Conservation (phyloP, 140 eudicot genomes). For the Erigeron philadelphicus region DNA sequence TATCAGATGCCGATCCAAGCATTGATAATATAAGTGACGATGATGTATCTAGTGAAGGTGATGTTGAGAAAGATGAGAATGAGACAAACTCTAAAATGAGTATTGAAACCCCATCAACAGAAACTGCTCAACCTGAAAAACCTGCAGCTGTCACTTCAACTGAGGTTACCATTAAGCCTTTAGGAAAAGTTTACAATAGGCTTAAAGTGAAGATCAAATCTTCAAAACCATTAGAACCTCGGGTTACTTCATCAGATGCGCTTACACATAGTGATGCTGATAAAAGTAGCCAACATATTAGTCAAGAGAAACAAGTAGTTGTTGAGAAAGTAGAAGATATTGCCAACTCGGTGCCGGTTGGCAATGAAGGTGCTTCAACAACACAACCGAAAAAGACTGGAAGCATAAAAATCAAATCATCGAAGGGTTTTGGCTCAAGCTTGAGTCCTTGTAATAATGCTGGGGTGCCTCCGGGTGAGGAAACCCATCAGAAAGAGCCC, state of each 20-base stretch:
- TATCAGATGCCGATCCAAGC: conserved; percentile 33
- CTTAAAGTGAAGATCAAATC: conserved; percentile 71
- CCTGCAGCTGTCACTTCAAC: conserved; percentile 32
- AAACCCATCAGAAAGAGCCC: conserved; percentile 43
- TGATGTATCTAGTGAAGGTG: conserved; percentile 52
- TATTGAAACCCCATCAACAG: conserved; percentile 50
- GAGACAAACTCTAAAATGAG: conserved; percentile 46
- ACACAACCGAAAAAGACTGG: conserved; percentile 47
- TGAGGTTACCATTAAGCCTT: conserved; percentile 34
- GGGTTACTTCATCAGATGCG: conserved; percentile 49
- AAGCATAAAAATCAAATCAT: conserved; percentile 64
- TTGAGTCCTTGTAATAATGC: conserved; percentile 52
- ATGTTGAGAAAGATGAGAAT: conserved; percentile 45
- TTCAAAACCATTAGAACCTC: conserved; percentile 60
- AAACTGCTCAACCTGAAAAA: conserved; percentile 51
- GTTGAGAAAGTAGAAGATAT: conserved; percentile 72
- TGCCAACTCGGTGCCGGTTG: conserved; percentile 59
- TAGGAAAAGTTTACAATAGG: conserved; percentile 65
- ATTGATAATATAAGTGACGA: conserved; percentile 36
- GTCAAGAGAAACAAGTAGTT: conserved; percentile 44
- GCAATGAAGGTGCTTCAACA: conserved; percentile 27
- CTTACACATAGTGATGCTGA: conserved; percentile 61
- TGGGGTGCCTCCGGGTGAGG: conserved; percentile 41
- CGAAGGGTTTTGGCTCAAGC: conserved; percentile 48
- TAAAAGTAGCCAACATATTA: conserved; percentile 52